Percentiles rank a stretch among this genome's conserved stretches.
These are phyloP conservation scores for Macadamia integrifolia DNA, from an alignment of 164 flowering plant genomes.

Conservation along the genomic window DNA sequence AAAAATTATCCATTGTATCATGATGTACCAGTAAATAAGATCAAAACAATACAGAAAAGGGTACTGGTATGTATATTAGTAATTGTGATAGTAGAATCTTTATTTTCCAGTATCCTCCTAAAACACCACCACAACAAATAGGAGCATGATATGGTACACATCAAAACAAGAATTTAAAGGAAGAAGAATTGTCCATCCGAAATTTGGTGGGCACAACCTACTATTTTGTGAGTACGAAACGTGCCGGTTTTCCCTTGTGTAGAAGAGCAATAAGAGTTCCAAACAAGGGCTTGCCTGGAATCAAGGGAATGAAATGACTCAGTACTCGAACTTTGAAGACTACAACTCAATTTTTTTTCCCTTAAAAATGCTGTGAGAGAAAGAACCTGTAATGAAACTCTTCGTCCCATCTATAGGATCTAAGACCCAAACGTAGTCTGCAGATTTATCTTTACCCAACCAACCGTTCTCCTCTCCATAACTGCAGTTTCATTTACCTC, in stretches of 20 bases:
- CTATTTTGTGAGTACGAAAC: constrained; percentile 11
- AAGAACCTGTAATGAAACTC: constrained; percentile 90
- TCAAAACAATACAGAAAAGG: too few relatives aligned
- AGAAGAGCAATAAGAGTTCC: constrained; percentile 93
- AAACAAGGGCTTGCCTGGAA: constrained; percentile 93
- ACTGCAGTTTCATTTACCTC: constrained; percentile 35
- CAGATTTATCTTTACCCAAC: constrained; percentile 64
- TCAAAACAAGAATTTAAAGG: too few relatives aligned
- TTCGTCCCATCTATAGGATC: constrained; percentile 99
- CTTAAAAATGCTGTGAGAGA: background rate
- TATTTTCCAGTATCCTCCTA: too few relatives aligned
- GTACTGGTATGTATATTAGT: too few relatives aligned
- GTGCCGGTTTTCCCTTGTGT: constrained; percentile 78
- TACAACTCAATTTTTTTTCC: background rate
- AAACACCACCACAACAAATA: too few relatives aligned
- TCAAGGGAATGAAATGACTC: constrained; percentile 4
- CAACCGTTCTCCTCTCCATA: constrained; percentile 97
- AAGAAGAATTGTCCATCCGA: too few relatives aligned
- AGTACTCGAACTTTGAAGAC: background rate
- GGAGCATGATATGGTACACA: too few relatives aligned
- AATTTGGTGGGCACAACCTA: too few relatives aligned
- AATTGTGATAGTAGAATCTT: too few relatives aligned
- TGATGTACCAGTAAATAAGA: too few relatives aligned
- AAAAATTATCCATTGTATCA: too few relatives aligned
- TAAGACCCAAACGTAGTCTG: constrained; percentile 94